Evolutionary conservation across 78 protist genomes (phyloP).

Genomic region (Diacronema lutheri): DNA sequence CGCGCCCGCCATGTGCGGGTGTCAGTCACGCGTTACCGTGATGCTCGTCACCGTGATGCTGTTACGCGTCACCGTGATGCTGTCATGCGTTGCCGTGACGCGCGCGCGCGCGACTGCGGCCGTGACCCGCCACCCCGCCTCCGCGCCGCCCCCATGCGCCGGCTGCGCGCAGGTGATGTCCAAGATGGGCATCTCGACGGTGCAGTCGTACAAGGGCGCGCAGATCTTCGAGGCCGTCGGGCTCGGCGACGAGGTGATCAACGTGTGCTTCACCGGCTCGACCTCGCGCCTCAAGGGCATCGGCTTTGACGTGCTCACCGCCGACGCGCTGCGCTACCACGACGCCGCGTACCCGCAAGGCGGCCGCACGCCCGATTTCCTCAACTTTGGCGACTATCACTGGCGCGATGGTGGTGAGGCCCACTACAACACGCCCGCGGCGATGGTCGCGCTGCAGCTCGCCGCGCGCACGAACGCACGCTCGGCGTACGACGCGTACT

Average conservation of each 20-base stretch:
- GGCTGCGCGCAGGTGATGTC: slow-evolving; percentile 78
- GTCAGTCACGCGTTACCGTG: too few relatives aligned
- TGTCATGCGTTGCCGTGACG: too few relatives aligned
- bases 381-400: slow-evolving; percentile 39
- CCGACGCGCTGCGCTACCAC: slow-evolving; percentile 41
- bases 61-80: too few relatives aligned
- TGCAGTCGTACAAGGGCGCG: slow-evolving; percentile 79
- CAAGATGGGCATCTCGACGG: slow-evolving; percentile 87
- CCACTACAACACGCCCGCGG: slow-evolving; percentile 33
- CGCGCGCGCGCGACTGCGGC: too few relatives aligned
- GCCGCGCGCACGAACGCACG: slow-evolving; percentile 1
- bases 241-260: slow-evolving; percentile 58
- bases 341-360: slow-evolving; percentile 29
- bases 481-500: not conserved
- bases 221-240: slow-evolving; percentile 91
- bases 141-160: too few relatives aligned
- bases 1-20: too few relatives aligned
- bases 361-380: not conserved
- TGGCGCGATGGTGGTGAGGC: slow-evolving; percentile 2
- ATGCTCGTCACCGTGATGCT: too few relatives aligned
- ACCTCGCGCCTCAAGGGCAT: slow-evolving; percentile 73
- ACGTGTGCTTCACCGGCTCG: slow-evolving; percentile 65
- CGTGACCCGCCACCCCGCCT: too few relatives aligned
- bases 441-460: slow-evolving; percentile 16
- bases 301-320: slow-evolving; percentile 33